Conservation (phyloP, 2,329 filamentous ascomycete species). For the Sporothrix brunneoviolacea region DNA sequence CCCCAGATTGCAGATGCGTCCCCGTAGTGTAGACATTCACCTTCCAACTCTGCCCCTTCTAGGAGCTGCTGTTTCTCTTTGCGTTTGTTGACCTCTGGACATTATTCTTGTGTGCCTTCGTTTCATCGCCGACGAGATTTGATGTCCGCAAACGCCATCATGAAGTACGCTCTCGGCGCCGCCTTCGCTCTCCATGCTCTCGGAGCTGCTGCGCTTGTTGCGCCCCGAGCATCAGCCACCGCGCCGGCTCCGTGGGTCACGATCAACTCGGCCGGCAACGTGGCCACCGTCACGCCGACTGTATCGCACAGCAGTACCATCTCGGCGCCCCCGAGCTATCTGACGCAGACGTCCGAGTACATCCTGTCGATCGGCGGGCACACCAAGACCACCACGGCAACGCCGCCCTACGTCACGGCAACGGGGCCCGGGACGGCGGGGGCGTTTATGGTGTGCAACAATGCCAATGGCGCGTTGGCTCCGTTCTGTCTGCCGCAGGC, state of each 20-base stretch:
- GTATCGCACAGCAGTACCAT: constrained; percentile 25
- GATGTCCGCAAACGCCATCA: too few species aligned
- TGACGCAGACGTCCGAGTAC: constrained; percentile 25
- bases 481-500: constrained; percentile 30
- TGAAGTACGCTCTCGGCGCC: too few species aligned
- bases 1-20: too few species aligned
- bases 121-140: too few species aligned
- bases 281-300: constrained; percentile 25
- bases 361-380: constrained; percentile 22
- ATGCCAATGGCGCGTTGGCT: constrained; percentile 18
- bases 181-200: neutral
- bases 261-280: constrained; percentile 23
- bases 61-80: too few species aligned
- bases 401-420: constrained; percentile 27
- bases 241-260: constrained; percentile 25
- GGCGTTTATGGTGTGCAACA: constrained; percentile 26
- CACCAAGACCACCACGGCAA: constrained; percentile 25
- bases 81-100: too few species aligned
- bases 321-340: constrained; percentile 23
- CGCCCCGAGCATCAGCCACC: too few species aligned
- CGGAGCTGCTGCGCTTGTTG: neutral
- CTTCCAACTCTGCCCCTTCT: too few species aligned
- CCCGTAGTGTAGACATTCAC: too few species aligned
- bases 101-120: too few species aligned
- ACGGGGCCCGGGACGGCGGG: constrained; percentile 21